Evolutionary conservation across 2,329 filamentous ascomycete genomes (phyloP).

Genomic region (Penicillium sp.): DNA sequence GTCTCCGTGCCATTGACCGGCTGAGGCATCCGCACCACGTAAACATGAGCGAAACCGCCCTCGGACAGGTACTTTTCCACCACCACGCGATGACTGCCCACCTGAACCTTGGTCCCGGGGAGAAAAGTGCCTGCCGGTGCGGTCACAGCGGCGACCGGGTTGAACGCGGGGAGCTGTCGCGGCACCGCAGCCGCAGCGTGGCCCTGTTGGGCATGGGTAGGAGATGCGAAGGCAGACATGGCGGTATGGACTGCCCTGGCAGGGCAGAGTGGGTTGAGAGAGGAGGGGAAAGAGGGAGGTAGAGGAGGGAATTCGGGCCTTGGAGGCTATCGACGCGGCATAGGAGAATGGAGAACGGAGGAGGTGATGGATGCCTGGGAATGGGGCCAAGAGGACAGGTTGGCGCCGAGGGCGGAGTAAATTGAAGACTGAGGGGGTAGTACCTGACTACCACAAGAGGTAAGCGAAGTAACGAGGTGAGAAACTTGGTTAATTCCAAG

Average conservation of each 20-base stretch:
- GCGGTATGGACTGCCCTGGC: constrained; percentile 35
- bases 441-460: constrained; percentile 31
- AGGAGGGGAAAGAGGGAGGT: constrained; percentile 11
- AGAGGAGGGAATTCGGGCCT: constrained; percentile 16
- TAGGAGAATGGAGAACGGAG: constrained; percentile 24
- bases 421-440: constrained; percentile 18
- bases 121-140: constrained; percentile 82
- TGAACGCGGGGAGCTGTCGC: constrained; percentile 41
- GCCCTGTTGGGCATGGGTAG: constrained; percentile 38
- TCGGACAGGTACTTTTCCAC: constrained; percentile 98
- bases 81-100: constrained; percentile 87
- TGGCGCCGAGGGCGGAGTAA: constrained; percentile 29
- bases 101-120: constrained; percentile 94
- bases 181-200: constrained; percentile 38
- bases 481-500: constrained; percentile 7
- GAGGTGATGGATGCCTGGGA: constrained; percentile 25
- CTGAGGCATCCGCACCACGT: constrained; percentile 85
- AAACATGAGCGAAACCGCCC: constrained; percentile 97
- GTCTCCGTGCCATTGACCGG: constrained; percentile 77
- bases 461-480: constrained; percentile 15
- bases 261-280: constrained; percentile 31
- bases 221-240: constrained; percentile 43
- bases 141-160: constrained; percentile 43
- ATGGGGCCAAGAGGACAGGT: constrained; percentile 31
- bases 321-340: constrained; percentile 32